phyloP scores from a whole-genome alignment of 192 early-diverging fungal species.

The Oehlia diaphana region DNA sequence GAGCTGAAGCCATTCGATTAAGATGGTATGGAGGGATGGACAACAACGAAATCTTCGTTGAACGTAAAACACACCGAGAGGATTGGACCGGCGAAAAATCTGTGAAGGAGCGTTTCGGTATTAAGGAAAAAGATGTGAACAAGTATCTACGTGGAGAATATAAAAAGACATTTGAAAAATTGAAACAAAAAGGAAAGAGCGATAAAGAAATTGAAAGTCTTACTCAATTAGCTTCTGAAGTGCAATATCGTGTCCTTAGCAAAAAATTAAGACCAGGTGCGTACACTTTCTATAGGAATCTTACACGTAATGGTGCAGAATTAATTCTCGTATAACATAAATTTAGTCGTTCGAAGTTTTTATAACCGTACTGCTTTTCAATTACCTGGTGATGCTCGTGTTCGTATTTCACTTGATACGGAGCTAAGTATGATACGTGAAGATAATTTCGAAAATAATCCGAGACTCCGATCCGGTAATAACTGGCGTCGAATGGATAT shows the following conservation, averaged over 20 bases:
- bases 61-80: constrained; percentile 97
- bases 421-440: constrained; percentile 96
- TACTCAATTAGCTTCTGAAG: constrained; percentile 70
- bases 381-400: constrained; percentile 95
- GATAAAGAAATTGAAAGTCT: constrained; percentile 85
- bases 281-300: not conserved
- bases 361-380: constrained; percentile 99
- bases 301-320: not conserved
- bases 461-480: constrained; percentile 63
- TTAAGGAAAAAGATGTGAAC: constrained; percentile 97
- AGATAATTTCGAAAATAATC: constrained; percentile 76
- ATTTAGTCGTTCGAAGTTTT: constrained; percentile 81
- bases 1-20: constrained; percentile 91
- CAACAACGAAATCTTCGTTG: constrained; percentile 87
- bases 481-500: constrained; percentile 97
- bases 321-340: not conserved
- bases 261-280: constrained; percentile 75
- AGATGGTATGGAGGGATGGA: constrained; percentile 97
- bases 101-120: constrained; percentile 92
- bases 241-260: constrained; percentile 67
- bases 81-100: constrained; percentile 96
- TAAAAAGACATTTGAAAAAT: constrained; percentile 76
- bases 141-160: constrained; percentile 78
- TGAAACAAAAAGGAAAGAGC: constrained; percentile 75
- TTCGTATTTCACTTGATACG: constrained; percentile 97